Base-by-base conservation (phyloP, 805 yeast species). In the Cyberlindnera nakhonratchasimensis region DNA sequence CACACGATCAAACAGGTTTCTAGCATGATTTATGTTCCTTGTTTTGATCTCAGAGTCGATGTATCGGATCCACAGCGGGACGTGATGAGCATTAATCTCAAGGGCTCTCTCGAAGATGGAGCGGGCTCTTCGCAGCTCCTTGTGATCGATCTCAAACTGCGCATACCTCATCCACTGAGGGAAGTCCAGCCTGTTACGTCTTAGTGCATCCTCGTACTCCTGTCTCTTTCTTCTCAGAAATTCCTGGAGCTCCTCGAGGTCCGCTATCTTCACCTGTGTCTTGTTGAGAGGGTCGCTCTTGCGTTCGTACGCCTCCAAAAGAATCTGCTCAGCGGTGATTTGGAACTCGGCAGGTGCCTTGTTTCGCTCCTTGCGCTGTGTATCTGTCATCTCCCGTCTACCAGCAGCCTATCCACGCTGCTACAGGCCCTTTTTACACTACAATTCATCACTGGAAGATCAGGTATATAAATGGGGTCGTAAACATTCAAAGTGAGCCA, bases 121-220 rank as follows among this genome's bases (percentile, higher is more conserved):
- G 42, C 98, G 69, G 0, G 95, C 96, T 18, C 97, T 69, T 16
- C 76, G 70, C 46, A 76, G 71, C 55, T 91, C 96, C 46, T 79
- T 82, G 52, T 86, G 91, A 5, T 83, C 84, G 4, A 81, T 61
- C 62, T 91, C 99, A 77, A 89, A 87, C 45, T 75, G 76, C 0
- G 96, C 98, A 61, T 91, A 93, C 42, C 96, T 70, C 59, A 87
- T 72, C 96, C 98, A 93, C 59, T 89, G 96, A 2, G 87, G 83
- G 55, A 76, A 71, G 55, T 88, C 89, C 26, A 83, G 74, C 45
- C 96, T 67, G 59, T 91, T 91, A 51, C 93, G 74, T 52, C 93
- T 78, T 40, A 93, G 65, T n/a, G 90, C 95, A 51, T 81, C 81
- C 63, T 93, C 98, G 59, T 71, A 91, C 51, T 86, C 96, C 25